Evolutionary conservation across 2,329 filamentous ascomycete genomes (phyloP).

Genomic region (Sporothrix pseudoabietina): DNA sequence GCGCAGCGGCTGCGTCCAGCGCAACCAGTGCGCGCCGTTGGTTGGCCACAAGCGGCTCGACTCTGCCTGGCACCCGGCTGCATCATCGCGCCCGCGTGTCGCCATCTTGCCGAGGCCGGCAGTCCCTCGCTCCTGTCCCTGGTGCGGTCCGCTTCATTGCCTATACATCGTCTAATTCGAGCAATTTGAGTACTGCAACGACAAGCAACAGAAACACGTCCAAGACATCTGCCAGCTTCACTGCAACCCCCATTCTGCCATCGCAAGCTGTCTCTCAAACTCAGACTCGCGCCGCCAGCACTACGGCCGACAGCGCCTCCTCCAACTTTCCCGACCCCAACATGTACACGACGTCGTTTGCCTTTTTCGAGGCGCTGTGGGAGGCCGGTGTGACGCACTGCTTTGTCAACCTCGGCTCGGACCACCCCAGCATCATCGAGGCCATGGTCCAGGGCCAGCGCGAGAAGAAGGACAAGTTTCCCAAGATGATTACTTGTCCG

Average conservation of each 20-base stretch:
- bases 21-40: not conserved
- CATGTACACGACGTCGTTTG: conserved; percentile 74
- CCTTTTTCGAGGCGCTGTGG: conserved; percentile 81
- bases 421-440: conserved; percentile 71
- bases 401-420: conserved; percentile 62
- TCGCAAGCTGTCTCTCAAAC: not conserved
- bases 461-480: conserved; percentile 63
- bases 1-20: not conserved
- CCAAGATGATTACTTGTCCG: conserved; percentile 70
- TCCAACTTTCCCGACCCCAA: conserved; percentile 32
- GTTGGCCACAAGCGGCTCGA: conserved; percentile 12
- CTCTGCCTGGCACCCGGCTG: not conserved
- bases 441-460: conserved; percentile 73
- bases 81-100: conserved; percentile 24
- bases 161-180: conserved; percentile 17
- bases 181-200: not conserved
- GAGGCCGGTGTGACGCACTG: conserved; percentile 64
- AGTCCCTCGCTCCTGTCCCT: not conserved
- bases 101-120: conserved; percentile 13
- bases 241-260: not conserved
- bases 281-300: conserved; percentile 19
- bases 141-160: conserved; percentile 19
- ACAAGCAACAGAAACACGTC: not conserved
- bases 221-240: not conserved
- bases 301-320: not conserved